Conservation (phyloP, 2,329 filamentous ascomycete species). For the Verticillium nubilum region DNA sequence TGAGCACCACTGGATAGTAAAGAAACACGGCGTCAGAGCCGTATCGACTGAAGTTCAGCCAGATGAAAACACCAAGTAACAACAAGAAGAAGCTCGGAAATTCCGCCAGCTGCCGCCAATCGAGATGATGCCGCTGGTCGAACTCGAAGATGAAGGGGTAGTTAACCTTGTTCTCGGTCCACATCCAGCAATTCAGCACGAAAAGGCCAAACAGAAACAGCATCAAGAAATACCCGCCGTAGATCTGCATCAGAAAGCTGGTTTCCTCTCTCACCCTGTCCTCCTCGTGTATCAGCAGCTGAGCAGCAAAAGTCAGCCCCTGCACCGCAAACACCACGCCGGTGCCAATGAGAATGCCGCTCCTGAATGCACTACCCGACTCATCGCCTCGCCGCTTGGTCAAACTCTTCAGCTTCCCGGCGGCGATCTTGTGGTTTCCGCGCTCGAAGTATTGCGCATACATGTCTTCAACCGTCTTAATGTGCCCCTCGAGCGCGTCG, state of each 20-base stretch:
- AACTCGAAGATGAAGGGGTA: conserved; percentile 97
- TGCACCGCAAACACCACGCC: conserved; percentile 63
- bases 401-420: conserved; percentile 76
- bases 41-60: conserved; percentile 78
- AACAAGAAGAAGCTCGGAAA: conserved; percentile 82
- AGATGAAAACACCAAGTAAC: conserved; percentile 73
- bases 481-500: conserved; percentile 73
- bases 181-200: conserved; percentile 76
- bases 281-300: conserved; percentile 47
- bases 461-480: conserved; percentile 79
- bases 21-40: conserved; percentile 65
- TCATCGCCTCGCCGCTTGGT: conserved; percentile 51
- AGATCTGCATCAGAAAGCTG: conserved; percentile 77
- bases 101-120: conserved; percentile 85
- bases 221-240: conserved; percentile 86
- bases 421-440: conserved; percentile 87
- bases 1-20: conserved; percentile 81
- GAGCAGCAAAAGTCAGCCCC: conserved; percentile 54
- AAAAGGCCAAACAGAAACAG: conserved; percentile 79
- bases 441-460: conserved; percentile 93
- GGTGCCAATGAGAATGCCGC: conserved; percentile 61
- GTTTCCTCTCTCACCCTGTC: conserved; percentile 44
- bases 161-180: conserved; percentile 82
- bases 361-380: conserved; percentile 53
- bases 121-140: conserved; percentile 75